A percentile compares a stretch with the other conserved stretches of the same genome.
Evolutionary conservation across 1,139 yeast species (phyloP).

Genomic region (Yamadazyma trypodendri): DNA sequence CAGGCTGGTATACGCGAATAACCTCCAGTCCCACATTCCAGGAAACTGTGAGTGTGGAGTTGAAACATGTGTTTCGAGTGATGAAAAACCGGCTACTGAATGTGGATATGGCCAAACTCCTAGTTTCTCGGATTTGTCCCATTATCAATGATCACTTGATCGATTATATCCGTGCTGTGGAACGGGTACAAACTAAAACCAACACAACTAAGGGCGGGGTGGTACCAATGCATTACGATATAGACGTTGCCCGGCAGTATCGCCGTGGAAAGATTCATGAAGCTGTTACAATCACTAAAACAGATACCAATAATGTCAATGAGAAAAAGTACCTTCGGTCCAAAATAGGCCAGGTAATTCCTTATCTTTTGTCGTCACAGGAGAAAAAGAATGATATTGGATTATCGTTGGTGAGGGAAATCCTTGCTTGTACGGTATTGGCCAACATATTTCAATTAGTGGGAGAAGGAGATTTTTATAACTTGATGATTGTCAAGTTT

Average conservation of each 20-base stretch:
- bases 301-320: conserved; percentile 37
- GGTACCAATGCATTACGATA: conserved; percentile 46
- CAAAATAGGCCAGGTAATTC: conserved; percentile 45
- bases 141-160: conserved; percentile 64
- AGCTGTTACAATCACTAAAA: conserved; percentile 49
- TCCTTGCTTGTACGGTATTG: conserved; percentile 50
- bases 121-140: conserved; percentile 63
- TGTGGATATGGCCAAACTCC: conserved; percentile 55
- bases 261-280: conserved; percentile 60
- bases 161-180: conserved; percentile 55
- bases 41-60: conserved; percentile 47
- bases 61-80: conserved; percentile 41
- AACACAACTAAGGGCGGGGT: conserved; percentile 17
- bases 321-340: conserved; percentile 54
- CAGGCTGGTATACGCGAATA: conserved; percentile 60
- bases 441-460: conserved; percentile 54
- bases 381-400: conserved; percentile 56
- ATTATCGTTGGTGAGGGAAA: conserved; percentile 55
- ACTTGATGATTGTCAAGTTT: conserved; percentile 56
- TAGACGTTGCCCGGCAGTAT: conserved; percentile 60
- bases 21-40: conserved; percentile 53
- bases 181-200: conserved; percentile 23
- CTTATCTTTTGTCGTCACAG: conserved; percentile 44
- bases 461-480: conserved; percentile 77
- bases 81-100: conserved; percentile 41